Percentiles rank a stretch among this genome's conserved stretches.
Evolutionary conservation across 148 eudicot species (phyloP).

Genomic region (Rhododendron mucronatum): DNA sequence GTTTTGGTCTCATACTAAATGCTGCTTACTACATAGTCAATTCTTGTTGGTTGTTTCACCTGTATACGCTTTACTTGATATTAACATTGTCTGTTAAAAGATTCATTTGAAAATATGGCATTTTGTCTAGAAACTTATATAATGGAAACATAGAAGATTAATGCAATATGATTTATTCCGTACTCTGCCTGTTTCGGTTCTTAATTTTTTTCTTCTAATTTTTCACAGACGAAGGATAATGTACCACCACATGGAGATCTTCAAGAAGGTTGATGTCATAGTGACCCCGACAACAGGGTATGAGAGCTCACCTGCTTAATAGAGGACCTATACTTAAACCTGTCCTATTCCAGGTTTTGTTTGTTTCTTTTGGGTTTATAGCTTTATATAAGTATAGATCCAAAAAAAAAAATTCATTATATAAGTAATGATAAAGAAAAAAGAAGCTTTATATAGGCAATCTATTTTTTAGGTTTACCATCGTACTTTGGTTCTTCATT

Average conservation of each 20-base stretch:
- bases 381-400: not conserved
- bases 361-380: not conserved
- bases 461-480: not conserved
- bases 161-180: not conserved
- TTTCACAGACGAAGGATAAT: constrained; percentile 75
- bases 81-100: not conserved
- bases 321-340: not conserved
- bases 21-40: not conserved
- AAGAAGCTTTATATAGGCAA: not conserved
- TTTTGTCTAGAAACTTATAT: not conserved
- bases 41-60: not conserved
- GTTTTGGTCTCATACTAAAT: not conserved
- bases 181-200: not conserved
- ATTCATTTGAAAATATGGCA: not conserved
- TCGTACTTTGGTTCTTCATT: not conserved
- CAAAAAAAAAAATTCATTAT: no score
- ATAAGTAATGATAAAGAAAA: not conserved
- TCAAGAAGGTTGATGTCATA: constrained; percentile 82
- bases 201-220: constrained; percentile 8
- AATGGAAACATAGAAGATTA: not conserved
- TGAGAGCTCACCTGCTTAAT: constrained; percentile 17
- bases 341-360: not conserved
- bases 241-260: constrained; percentile 84
- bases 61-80: not conserved
- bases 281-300: constrained; percentile 99